Evolutionary conservation across 495 filamentous ascomycete species (phyloP).

Genomic region (Trichoderma virens): DNA sequence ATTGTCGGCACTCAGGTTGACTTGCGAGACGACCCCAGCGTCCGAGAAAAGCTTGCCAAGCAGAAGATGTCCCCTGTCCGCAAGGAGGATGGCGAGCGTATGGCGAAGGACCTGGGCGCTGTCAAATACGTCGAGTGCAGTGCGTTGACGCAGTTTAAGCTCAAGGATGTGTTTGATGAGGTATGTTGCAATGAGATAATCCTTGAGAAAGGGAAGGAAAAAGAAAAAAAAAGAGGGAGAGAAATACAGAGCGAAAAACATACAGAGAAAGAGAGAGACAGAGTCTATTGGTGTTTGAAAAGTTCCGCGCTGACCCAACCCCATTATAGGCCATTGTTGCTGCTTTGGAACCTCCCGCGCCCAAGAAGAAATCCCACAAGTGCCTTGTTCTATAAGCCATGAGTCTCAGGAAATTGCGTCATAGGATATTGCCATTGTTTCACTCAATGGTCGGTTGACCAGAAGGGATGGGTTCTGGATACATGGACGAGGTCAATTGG

Average conservation of each 20-base stretch:
- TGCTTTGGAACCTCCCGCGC: slow-evolving; percentile 73
- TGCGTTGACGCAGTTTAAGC: slow-evolving; percentile 92
- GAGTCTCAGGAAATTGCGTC: not conserved
- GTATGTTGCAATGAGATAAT: slow-evolving; percentile 39
- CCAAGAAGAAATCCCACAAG: slow-evolving; percentile 53
- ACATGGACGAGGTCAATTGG: not conserved
- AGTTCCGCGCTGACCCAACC: slow-evolving; percentile 13
- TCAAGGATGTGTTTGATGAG: slow-evolving; percentile 99
- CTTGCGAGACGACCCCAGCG: slow-evolving; percentile 82
- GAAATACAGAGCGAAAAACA: too few species aligned
- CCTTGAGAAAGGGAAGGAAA: not conserved
- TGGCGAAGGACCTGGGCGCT: slow-evolving; percentile 92
- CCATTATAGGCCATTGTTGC: slow-evolving; percentile 71
- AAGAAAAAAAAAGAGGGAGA: not conserved
- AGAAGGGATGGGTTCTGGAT: slow-evolving; percentile 4
- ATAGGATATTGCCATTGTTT: not conserved
- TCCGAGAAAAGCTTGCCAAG: slow-evolving; percentile 84
- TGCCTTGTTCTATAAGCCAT: slow-evolving; percentile 43
- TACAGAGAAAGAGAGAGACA: too few species aligned
- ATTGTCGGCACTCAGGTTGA: slow-evolving; percentile 98
- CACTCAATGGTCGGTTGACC: slow-evolving; percentile 1
- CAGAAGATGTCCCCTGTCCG: slow-evolving; percentile 91
- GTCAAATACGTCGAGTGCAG: slow-evolving; percentile 99
- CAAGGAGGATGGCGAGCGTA: slow-evolving; percentile 86
- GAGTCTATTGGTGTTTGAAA: too few species aligned